Evolutionary conservation across 305 asterid genomes (phyloP).

Genomic region (Withania somnifera): DNA sequence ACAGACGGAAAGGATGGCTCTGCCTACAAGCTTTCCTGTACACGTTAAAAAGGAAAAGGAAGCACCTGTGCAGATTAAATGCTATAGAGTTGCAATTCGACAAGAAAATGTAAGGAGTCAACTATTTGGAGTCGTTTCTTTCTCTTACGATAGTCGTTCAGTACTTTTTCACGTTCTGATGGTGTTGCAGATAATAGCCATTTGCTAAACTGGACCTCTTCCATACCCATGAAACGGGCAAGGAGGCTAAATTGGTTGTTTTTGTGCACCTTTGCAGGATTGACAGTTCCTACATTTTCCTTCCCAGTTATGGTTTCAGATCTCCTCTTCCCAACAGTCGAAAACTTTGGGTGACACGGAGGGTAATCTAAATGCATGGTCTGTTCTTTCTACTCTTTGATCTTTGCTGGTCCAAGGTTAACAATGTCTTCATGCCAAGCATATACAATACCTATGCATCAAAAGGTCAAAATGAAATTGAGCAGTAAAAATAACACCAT

Average conservation of each 20-base stretch:
- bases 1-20: background rate
- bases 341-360: conserved; percentile 5
- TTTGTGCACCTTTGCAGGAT: conserved; percentile 33
- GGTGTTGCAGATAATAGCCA: conserved; percentile 46
- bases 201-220: conserved; percentile 53
- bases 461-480: background rate
- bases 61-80: background rate
- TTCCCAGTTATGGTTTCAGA: conserved; percentile 7
- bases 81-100: background rate
- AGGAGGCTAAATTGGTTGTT: conserved; percentile 41
- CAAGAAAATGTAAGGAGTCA: background rate
- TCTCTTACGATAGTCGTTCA: conserved; percentile 21
- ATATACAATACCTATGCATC: conserved; percentile 61
- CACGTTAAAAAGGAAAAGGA: background rate
- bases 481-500: background rate
- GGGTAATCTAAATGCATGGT: conserved; percentile 7
- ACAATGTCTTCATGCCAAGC: conserved; percentile 84
- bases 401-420: conserved; percentile 33
- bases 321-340: conserved; percentile 17
- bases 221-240: conserved; percentile 60
- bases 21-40: background rate
- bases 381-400: conserved; percentile 11
- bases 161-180: conserved; percentile 21
- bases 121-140: conserved; percentile 14
- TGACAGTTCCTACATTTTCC: conserved; percentile 17